Base-by-base conservation (phyloP, 371 early-diverging fungal genomes). In the Syncephalastrum contaminatum region DNA sequence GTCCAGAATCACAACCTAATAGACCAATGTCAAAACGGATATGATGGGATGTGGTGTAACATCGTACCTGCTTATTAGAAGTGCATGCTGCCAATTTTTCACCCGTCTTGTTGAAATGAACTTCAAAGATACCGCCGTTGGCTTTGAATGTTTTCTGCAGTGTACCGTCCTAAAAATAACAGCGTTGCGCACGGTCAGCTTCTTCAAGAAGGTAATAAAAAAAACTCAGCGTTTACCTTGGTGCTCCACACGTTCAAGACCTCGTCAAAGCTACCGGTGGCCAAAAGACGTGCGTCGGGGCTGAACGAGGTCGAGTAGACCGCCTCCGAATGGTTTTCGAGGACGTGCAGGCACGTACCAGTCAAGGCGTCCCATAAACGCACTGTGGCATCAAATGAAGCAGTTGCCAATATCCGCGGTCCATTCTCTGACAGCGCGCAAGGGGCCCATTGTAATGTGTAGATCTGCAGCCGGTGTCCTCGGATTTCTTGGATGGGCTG, bases 291-390 rank as follows among this genome's bases (percentile, higher is more conserved):
- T 2, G 91, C 94, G 72, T 92, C 87, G 16, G 93, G 90, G 46
- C 88, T 91, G 64, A 97, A 97, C 10, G 94, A 80, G 1, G 96
- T 80, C 0, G 91, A 85, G 57, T 94, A 91, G 0, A 98, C 89
- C 4, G 92, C 83, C 58, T 89, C 89, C 1, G 77, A 74, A 67
- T 97, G 97, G 16, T 83, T 82, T 13, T 77, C 64, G 13, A 97
- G 75, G 0, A 83, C 83, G 41, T 90, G 87, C n/a, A 94, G 53
- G 59, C 90, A 90, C 1, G 77, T 69, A 4, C 89, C 89, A 4
- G 69, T 77, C 1, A 76, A 64, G 0, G 86, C 88, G 73, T 96
- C 94, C 98, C 98, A 99, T 13, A 99, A 62, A 20, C 94, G 83
- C 6, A 94, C 88, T 1, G 90, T 89, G 8, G 86, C 78, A 72